phyloP scores from a whole-genome alignment of 176 grass and related monocot genomes.

The Phyllostachys edulis region DNA sequence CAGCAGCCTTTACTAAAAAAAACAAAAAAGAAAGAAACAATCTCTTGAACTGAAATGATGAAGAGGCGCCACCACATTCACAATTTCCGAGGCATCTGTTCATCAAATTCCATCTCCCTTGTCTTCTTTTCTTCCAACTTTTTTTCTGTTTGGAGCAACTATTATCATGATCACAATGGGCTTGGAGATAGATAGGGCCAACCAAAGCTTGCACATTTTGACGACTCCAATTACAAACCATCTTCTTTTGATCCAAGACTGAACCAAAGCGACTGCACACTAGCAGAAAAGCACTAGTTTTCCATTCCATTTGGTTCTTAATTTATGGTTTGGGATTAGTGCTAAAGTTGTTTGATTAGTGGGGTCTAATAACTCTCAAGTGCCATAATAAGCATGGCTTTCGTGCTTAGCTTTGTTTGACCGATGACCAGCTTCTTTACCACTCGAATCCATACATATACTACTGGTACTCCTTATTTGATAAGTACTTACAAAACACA shows the following conservation, averaged over 20 bases:
- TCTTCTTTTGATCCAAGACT: constrained; percentile 31
- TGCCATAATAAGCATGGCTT: constrained; percentile 44
- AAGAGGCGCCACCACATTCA: constrained; percentile 41
- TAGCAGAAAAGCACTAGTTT: constrained; percentile 11
- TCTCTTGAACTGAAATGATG: constrained; percentile 38
- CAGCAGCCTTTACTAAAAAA: not conserved
- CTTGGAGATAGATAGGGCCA: constrained; percentile 17
- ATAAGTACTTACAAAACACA: constrained; percentile 39
- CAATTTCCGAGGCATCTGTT: constrained; percentile 40
- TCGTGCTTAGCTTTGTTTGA: constrained; percentile 51
- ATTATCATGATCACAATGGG: constrained; percentile 21
- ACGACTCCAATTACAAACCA: constrained; percentile 37
- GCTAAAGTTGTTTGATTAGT: constrained; percentile 53
- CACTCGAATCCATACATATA: constrained; percentile 38
- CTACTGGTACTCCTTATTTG: not conserved
- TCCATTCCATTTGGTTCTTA: constrained; percentile 30
- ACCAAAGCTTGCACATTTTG: constrained; percentile 39
- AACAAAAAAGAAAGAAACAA: not conserved
- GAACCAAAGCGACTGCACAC: constrained; percentile 34
- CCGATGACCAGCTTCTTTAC: constrained; percentile 40
- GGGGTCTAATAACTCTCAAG: constrained; percentile 53
- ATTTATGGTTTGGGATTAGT: constrained; percentile 48
- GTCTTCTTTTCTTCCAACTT: constrained; percentile 29
- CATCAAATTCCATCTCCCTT: constrained; percentile 23
- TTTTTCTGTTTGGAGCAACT: constrained; percentile 35